Evolutionary conservation across 2,329 filamentous ascomycete species (phyloP).

Genomic region (Fusarium nodosum): DNA sequence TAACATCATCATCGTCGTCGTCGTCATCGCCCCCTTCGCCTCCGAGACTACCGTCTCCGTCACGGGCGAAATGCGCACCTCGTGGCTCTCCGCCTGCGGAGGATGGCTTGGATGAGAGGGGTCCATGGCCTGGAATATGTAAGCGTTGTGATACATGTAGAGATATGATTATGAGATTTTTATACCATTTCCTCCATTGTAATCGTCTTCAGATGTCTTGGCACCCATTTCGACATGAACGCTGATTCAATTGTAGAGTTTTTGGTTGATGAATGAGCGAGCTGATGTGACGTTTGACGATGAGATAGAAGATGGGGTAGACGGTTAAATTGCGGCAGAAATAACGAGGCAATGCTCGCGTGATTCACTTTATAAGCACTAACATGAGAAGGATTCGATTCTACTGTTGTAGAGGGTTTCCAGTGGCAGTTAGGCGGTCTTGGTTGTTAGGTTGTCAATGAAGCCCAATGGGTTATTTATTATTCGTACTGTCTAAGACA

Average conservation of each 20-base stretch:
- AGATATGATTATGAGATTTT: neutral
- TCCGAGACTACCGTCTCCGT: slow-evolving; percentile 59
- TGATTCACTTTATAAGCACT: slow-evolving; percentile 9
- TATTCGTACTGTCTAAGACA: neutral
- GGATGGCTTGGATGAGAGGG: slow-evolving; percentile 35
- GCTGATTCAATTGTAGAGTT: slow-evolving; percentile 19
- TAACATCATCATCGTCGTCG: slow-evolving; percentile 50
- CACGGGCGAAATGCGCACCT: slow-evolving; percentile 57
- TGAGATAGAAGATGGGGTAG: slow-evolving; percentile 6
- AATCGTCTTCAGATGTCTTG: slow-evolving; percentile 57
- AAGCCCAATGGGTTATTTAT: neutral
- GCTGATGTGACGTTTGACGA: slow-evolving; percentile 18
- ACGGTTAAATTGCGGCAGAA: slow-evolving; percentile 34
- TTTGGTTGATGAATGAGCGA: slow-evolving; percentile 10
- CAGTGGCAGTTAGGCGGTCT: neutral
- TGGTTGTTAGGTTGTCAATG: neutral
- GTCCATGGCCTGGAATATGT: slow-evolving; percentile 36
- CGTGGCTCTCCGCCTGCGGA: slow-evolving; percentile 58
- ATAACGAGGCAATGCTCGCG: slow-evolving; percentile 14
- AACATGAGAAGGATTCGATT: neutral
- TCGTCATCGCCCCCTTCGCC: slow-evolving; percentile 51
- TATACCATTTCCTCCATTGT: slow-evolving; percentile 52
- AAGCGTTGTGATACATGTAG: slow-evolving; percentile 1
- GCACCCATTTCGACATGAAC: slow-evolving; percentile 57
- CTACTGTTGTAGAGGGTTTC: neutral